Conservation (phyloP, 2,329 filamentous ascomycete genomes). For the Arachnopeziza araneosa region DNA sequence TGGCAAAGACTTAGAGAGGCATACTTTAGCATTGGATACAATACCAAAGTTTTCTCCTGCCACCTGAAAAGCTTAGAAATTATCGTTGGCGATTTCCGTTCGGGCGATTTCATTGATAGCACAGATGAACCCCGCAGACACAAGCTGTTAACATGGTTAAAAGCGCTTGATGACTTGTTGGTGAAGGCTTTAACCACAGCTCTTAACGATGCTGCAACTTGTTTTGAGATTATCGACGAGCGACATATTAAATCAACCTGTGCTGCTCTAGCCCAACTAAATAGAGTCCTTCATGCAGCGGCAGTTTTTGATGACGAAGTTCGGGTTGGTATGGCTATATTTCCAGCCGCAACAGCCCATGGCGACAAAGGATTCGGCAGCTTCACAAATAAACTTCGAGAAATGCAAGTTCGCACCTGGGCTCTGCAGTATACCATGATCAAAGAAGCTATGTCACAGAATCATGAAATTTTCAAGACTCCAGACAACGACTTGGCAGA, state of each 20-base stretch:
- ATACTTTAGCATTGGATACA: slow-evolving; percentile 78
- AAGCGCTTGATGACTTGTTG: slow-evolving; percentile 72
- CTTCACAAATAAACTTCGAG: slow-evolving; percentile 67
- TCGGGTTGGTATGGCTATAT: slow-evolving; percentile 65
- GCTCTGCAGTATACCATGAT: slow-evolving; percentile 78
- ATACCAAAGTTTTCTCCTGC: slow-evolving; percentile 84
- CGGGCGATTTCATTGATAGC: slow-evolving; percentile 48
- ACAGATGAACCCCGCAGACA: slow-evolving; percentile 60
- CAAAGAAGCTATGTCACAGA: slow-evolving; percentile 67
- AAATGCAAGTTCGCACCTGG: slow-evolving; percentile 86
- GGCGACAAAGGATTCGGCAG: slow-evolving; percentile 38
- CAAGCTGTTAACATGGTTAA: slow-evolving; percentile 69
- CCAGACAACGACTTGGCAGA: slow-evolving; percentile 70
- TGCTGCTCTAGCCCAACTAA: slow-evolving; percentile 63
- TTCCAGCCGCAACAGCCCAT: slow-evolving; percentile 51
- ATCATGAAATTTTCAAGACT: slow-evolving; percentile 55
- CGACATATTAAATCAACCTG: slow-evolving; percentile 70
- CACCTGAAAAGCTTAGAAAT: slow-evolving; percentile 81
- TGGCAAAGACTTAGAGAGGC: slow-evolving; percentile 91
- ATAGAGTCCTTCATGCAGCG: slow-evolving; percentile 71
- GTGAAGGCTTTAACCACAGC: slow-evolving; percentile 64
- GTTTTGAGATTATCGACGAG: slow-evolving; percentile 81
- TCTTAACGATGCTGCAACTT: slow-evolving; percentile 55
- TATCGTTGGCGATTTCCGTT: slow-evolving; percentile 65
- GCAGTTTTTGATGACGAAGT: slow-evolving; percentile 81